Base-by-base conservation (phyloP, 2,329 filamentous ascomycete species). In the Aureobasidium sp. region DNA sequence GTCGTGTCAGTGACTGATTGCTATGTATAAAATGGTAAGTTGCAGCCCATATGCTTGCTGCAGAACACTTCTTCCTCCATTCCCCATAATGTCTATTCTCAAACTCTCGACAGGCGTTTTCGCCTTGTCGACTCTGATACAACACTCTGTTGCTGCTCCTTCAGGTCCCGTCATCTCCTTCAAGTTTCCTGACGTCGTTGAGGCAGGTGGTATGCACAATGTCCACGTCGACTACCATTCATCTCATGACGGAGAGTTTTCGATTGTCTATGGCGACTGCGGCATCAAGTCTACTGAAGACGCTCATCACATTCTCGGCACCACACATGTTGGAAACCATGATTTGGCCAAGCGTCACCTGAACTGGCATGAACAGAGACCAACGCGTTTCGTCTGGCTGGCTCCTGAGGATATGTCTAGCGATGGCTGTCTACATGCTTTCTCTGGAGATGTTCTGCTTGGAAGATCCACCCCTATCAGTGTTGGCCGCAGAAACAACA, bases 371-470 rank as follows among this genome's bases (percentile, higher is more conserved):
- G 67, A 71, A 21, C 70, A 71, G 9, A 68, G 73, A 8, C 79
- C 79, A 0, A 74, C 75, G 36, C 74, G 77, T 14, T 78, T 82
- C 41, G 74, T 80, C 29, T 81, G 78, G 78, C 67, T 79, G 4
- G 72, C 78, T 8, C 78, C 77, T 1, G 69, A 71, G 2, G 72
- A 78, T 62, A 71, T 71, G 4, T 64, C 68, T 5, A 67, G 71
- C 39, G 69, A 69, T 21, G 77, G 76, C 11, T 81, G 78, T 64
- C 64, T 81, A 27, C 75, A 78, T 61, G 78, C 78, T 3, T 80
- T 74, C 66, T 75, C 74, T 5, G 73, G 71, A 2, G 67, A 72
- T 7, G 62, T 54, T 3, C 64, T 78, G 4, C 71, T 80, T 6
- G 77, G 78, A 42, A 71, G 74, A 50, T 80, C 78, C 11, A 63